Percentiles rank a stretch among this genome's conserved stretches.
Evolutionary conservation across 805 yeast genomes (phyloP).

Genomic region (Nakazawaea laoshanensis): DNA sequence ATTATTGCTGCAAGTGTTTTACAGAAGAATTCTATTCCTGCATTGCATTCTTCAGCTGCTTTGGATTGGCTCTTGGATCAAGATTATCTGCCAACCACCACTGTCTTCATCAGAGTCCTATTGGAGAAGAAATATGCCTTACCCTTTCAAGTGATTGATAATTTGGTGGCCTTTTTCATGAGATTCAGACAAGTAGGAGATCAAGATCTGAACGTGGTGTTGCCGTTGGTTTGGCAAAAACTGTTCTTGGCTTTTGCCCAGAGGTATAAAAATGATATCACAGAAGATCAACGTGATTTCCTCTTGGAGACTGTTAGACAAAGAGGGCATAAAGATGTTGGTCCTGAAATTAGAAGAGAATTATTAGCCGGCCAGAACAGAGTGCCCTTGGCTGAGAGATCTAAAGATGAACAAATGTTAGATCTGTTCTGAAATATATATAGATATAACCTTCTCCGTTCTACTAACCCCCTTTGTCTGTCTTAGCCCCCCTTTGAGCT

Average conservation of each 20-base stretch:
- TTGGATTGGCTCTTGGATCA: conserved; percentile 72
- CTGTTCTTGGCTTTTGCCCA: conserved; percentile 92
- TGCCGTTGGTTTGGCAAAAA: conserved; percentile 97
- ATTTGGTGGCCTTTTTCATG: conserved; percentile 89
- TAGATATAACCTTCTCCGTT: too few relatives aligned
- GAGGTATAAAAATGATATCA: conserved; percentile 92
- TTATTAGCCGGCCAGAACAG: conserved; percentile 78
- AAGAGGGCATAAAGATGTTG: conserved; percentile 80
- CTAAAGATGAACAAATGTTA: conserved; percentile 21
- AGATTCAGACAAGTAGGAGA: conserved; percentile 61
- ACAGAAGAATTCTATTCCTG: conserved; percentile 86
- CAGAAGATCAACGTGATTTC: conserved; percentile 97
- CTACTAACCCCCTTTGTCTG: too few relatives aligned
- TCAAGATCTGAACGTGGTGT: conserved; percentile 37
- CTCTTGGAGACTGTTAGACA: conserved; percentile 84
- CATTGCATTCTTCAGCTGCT: conserved; percentile 93
- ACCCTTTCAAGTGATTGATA: conserved; percentile 94
- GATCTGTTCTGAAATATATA: conserved; percentile 17
- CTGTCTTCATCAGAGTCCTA: conserved; percentile 82
- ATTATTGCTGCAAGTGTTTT: conserved; percentile 90
- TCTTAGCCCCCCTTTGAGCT: too few relatives aligned
- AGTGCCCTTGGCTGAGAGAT: conserved; percentile 10
- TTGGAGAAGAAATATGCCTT: conserved; percentile 93
- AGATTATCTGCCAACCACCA: conserved; percentile 82
- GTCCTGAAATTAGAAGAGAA: conserved; percentile 93